Base-by-base conservation (phyloP, 805 yeast genomes). In the baker's yeast (Saccharomyces cerevisiae) region DNA sequence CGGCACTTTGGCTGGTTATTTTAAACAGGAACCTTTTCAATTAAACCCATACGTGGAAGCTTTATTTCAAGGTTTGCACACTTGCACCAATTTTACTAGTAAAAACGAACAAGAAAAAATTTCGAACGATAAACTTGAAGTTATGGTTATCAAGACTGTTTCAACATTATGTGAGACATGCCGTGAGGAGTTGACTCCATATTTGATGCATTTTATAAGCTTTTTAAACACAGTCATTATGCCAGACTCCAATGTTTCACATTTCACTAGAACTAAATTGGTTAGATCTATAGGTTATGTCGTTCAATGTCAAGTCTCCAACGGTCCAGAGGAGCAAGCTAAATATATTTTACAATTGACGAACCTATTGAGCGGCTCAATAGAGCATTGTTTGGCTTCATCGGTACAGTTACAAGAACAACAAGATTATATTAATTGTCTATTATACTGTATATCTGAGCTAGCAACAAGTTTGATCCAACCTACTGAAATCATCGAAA, bases 391-490 rank as follows among this genome's bases (percentile, higher is more conserved):
- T 22, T 41, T 56, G 31, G 49, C 46, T 24, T 36, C 46, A 24
- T 30, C 62, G 3, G 47, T 31, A 17, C 62, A 59, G 41, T 55
- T 62, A 10, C 56, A 65, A 30, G 56, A 57, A 5, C 72, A 73
- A 31, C 58, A 69, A 2, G 82, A 79, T 2, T 84, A 83, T 57
- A 61, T 79, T 1, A 63, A 76, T 2, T 83, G 90, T 26, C 68
- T 87, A 48, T 67, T 88, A 27, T 70, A 79, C 13, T 86, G 89
- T 62, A 67, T 89, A 0, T 76, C 77, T n/a, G 87, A 85, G 52
- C 72, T 89, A 3, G 94, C 89, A 0, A 84, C 83, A 53, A 89
- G 90, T 0, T 68, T 85, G 62, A 80, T 80, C 50, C 68, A 79
- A 1, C 84, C 88, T 0, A 82, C 83, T 26, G 70, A 73, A 1